phyloP scores from a whole-genome alignment of 257 asterid species.

The Nicotiana obtusifolia region DNA sequence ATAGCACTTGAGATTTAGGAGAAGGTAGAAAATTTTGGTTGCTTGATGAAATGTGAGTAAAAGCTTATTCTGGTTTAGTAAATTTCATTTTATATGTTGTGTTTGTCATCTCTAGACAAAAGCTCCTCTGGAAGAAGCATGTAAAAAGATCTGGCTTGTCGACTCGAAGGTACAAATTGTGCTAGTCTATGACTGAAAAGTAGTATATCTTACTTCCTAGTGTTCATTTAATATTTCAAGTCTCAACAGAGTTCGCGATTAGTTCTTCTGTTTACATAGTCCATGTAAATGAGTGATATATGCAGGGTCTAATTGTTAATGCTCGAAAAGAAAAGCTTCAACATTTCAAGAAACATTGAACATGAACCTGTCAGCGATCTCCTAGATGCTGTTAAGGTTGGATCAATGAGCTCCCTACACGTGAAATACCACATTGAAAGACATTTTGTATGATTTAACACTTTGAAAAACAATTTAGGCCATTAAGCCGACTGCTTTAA shows the following conservation, averaged over 20 bases:
- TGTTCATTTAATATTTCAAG: background rate
- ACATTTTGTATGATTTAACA: background rate
- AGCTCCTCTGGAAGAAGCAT: constrained; percentile 50
- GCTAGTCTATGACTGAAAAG: background rate
- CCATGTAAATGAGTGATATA: background rate
- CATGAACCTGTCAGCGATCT: constrained; percentile 63
- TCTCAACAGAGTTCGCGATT: background rate
- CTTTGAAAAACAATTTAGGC: constrained; percentile 33
- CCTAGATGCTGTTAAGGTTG: constrained; percentile 84
- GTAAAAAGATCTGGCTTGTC: constrained; percentile 86
- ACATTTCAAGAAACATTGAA: constrained; percentile 81
- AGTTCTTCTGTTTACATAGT: background rate
- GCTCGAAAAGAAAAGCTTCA: constrained; percentile 85
- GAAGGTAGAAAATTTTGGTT: constrained; percentile 37
- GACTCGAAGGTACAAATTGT: constrained; percentile 70
- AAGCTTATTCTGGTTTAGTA: background rate
- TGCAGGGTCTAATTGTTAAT: constrained; percentile 74
- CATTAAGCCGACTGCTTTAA: constrained; percentile 77
- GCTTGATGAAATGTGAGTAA: background rate
- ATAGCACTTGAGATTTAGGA: constrained; percentile 89
- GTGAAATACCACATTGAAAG: background rate
- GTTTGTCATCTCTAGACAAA: constrained; percentile 34
- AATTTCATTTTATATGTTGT: background rate
- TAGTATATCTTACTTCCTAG: background rate
- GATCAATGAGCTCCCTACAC: constrained; percentile 3